phyloP scores from a whole-genome alignment of 208 protist genomes.

The Vickermania ingenoplastis region DNA sequence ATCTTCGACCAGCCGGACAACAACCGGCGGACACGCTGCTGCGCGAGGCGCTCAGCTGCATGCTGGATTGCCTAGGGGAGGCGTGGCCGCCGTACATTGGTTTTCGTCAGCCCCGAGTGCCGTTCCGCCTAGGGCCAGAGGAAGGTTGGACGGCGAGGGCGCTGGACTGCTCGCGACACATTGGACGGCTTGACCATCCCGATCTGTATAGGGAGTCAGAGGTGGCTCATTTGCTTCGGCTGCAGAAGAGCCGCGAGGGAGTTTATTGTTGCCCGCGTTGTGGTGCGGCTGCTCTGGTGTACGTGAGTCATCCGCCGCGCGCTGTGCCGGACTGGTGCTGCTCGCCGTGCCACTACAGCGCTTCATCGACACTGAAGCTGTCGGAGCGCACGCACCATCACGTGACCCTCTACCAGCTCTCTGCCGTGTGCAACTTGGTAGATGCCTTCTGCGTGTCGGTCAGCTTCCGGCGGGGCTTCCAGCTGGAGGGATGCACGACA shows the following conservation, averaged over 20 bases:
- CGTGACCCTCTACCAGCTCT: slow-evolving; percentile 47
- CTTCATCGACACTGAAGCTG: slow-evolving; percentile 45
- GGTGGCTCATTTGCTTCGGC: not conserved
- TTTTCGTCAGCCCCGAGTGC: not conserved
- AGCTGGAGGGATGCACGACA: slow-evolving; percentile 5
- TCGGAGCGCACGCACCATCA: slow-evolving; percentile 36
- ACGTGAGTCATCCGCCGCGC: slow-evolving; percentile 14
- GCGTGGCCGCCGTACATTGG: not conserved
- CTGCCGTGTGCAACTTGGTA: slow-evolving; percentile 33
- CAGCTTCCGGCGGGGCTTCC: slow-evolving; percentile 30
- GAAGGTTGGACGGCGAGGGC: not conserved
- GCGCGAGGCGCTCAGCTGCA: not conserved
- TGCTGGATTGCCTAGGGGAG: not conserved
- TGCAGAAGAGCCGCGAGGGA: not conserved
- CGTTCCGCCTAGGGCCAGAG: not conserved
- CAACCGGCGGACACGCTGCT: not conserved
- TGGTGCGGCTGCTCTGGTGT: slow-evolving; percentile 21
- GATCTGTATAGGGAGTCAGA: not conserved
- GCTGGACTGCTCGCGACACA: no score
- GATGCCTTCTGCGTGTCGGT: slow-evolving; percentile 38
- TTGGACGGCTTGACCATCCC: no score
- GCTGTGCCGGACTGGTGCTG: slow-evolving; percentile 12
- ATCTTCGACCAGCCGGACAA: no score
- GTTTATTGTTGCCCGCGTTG: slow-evolving; percentile 54
- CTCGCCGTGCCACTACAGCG: slow-evolving; percentile 63